Evolutionary conservation across 257 asterid genomes (phyloP).

Genomic region (Solanum habrochaites): DNA sequence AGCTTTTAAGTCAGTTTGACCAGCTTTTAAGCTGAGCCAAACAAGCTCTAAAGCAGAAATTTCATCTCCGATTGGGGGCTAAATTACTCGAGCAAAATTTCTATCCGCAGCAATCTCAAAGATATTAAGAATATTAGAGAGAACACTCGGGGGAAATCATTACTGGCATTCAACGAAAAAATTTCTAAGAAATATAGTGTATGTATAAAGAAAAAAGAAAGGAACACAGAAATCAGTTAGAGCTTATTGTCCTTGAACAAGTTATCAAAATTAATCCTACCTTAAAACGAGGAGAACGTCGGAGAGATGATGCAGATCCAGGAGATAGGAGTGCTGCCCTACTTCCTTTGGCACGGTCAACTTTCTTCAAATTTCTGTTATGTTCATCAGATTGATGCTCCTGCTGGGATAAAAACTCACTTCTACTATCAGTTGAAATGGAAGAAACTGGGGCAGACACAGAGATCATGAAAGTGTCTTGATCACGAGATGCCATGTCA

Average conservation of each 20-base stretch:
- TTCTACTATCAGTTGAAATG: slow-evolving; percentile 42
- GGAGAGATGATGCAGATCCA: slow-evolving; percentile 46
- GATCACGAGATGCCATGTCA: slow-evolving; percentile 21
- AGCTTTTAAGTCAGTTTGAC: too few species aligned
- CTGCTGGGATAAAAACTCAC: slow-evolving; percentile 36
- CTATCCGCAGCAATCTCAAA: not conserved
- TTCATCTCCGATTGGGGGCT: not conserved
- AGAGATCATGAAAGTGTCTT: slow-evolving; percentile 32
- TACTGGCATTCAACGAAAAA: not conserved
- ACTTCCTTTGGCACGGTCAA: slow-evolving; percentile 19
- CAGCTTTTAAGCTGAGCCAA: too few species aligned
- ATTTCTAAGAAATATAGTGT: not conserved
- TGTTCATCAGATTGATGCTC: slow-evolving; percentile 26
- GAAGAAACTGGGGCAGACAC: slow-evolving; percentile 57
- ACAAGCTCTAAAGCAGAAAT: not conserved
- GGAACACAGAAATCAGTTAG: not conserved
- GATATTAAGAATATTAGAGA: not conserved
- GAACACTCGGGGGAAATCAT: not conserved
- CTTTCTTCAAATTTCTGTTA: slow-evolving; percentile 29
- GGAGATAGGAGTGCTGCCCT: slow-evolving; percentile 32
- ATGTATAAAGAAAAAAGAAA: not conserved
- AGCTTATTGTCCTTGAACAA: not conserved
- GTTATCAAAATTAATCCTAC: slow-evolving; percentile 12
- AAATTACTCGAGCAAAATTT: not conserved
- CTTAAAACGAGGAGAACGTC: slow-evolving; percentile 68